Base-by-base conservation (phyloP, 768 basidiomycete genomes). In the Tremella fuciformis region DNA sequence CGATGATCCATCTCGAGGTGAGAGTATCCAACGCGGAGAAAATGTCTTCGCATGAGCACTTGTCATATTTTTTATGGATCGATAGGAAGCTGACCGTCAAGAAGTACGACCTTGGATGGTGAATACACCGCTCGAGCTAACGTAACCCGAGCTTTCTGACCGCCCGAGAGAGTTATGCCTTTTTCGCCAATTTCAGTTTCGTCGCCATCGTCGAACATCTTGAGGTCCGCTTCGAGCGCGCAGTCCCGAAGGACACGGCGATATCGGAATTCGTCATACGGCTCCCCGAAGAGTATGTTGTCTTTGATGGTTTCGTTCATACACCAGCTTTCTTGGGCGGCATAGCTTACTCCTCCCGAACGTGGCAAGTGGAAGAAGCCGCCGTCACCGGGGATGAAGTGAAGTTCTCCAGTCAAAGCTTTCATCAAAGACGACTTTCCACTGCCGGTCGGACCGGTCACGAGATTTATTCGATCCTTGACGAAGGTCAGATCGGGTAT, bases 251-350 rank as follows among this genome's bases (percentile, higher is more conserved):
- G 50, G 15, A 80, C 80, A 55, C 75, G 76, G 34, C 76, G 76
- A 65, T 82, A 83, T 18, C 82, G 74, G 13, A 69, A 73, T 46
- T 79, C 77, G 34, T 82, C 78, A 55, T 75, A 82, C 1, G 77
- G 62, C 8, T 77, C 65, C 0, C 81, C 80, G 61, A 84, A 84
- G 16, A 83, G 56, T 51, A 83, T 82, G 58, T 83, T 83, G n/a
- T 81, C 77, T 76, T 85, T 70, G 60, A 77, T 69, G 13, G 67
- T 67, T 16, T 86, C 87, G 63, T 89, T 90, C 73, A 86, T 83
- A 1, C 90, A 85, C 88, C 88, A 93, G 3, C 87, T 84, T 70
- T 90, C 88, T 72, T 93, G 89, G 2, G 86, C 86, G 6, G 86
- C 86, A 70, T 88, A 90, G 1, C 88, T 85, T 39, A 92, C 81